Percentiles rank a stretch among this genome's conserved stretches.
These are phyloP conservation scores for Diaporthe sp. DNA, from an alignment of 2,329 filamentous ascomycete genomes.

Conservation along the genomic window DNA sequence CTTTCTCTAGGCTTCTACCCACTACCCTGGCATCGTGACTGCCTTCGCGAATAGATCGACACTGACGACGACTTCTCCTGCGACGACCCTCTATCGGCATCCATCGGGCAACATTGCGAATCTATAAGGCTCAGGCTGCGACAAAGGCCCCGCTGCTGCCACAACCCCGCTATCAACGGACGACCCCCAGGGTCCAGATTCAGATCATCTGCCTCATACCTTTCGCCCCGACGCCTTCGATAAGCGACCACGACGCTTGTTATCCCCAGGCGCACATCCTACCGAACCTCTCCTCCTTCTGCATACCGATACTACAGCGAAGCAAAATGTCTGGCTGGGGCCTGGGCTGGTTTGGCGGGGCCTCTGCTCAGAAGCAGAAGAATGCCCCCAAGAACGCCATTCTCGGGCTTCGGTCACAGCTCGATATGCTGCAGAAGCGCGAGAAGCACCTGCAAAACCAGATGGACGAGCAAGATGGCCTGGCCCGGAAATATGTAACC, in stretches of 20 bases:
- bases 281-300: not conserved
- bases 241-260: slow-evolving; percentile 28
- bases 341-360: slow-evolving; percentile 94
- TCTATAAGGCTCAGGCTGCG: slow-evolving; percentile 14
- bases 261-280: not conserved
- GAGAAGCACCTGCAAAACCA: slow-evolving; percentile 91
- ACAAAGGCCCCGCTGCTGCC: not conserved
- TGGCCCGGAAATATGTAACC: slow-evolving; percentile 89
- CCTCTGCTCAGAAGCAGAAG: slow-evolving; percentile 85
- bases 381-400: slow-evolving; percentile 98
- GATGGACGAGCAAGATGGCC: slow-evolving; percentile 91
- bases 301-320: not conserved
- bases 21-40: slow-evolving; percentile 16
- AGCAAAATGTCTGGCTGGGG: slow-evolving; percentile 65
- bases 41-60: slow-evolving; percentile 30
- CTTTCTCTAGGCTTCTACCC: slow-evolving; percentile 36
- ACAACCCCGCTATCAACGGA: slow-evolving; percentile 36
- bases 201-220: slow-evolving; percentile 31
- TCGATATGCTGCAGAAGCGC: slow-evolving; percentile 98
- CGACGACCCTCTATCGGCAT: not conserved
- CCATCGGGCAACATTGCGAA: not conserved
- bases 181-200: slow-evolving; percentile 9
- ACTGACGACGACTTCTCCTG: slow-evolving; percentile 32
- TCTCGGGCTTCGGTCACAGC: slow-evolving; percentile 84
- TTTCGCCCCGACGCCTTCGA: slow-evolving; percentile 18